Evolutionary conservation across 2,329 filamentous ascomycete species (phyloP).

Genomic region (Cephalotrichum gorgonifer): DNA sequence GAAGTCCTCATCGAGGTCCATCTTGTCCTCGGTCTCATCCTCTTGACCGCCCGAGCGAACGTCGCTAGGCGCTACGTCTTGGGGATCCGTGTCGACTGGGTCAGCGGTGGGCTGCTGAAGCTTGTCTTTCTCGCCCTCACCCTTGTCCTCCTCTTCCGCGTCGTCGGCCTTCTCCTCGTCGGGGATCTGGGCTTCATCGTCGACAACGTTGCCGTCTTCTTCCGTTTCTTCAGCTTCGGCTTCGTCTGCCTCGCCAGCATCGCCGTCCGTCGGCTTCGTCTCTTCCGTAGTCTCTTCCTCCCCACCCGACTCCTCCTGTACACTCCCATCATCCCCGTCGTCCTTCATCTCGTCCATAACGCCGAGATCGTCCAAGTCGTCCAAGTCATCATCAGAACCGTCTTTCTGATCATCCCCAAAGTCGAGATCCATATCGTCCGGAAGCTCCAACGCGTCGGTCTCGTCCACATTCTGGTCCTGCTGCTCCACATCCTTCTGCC

Average conservation of each 20-base stretch:
- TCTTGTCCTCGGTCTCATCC: slow-evolving; percentile 23
- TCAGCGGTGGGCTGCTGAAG: slow-evolving; percentile 21
- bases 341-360: slow-evolving; percentile 49
- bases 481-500: slow-evolving; percentile 45
- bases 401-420: slow-evolving; percentile 57
- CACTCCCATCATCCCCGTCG: slow-evolving; percentile 33
- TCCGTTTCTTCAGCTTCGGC: slow-evolving; percentile 14
- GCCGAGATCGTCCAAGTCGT: slow-evolving; percentile 48
- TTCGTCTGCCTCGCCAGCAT: slow-evolving; percentile 16
- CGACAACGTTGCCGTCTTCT: slow-evolving; percentile 2
- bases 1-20: slow-evolving; percentile 51
- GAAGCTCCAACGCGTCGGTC: slow-evolving; percentile 71
- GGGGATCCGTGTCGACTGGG: slow-evolving; percentile 40
- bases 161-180: slow-evolving; percentile 24
- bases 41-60: slow-evolving; percentile 44
- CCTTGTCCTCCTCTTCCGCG: slow-evolving; percentile 25
- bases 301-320: slow-evolving; percentile 37
- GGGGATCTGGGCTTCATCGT: slow-evolving; percentile 9
- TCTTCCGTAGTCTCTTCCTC: slow-evolving; percentile 42
- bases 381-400: slow-evolving; percentile 46
- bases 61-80: slow-evolving; percentile 55
- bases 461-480: slow-evolving; percentile 71
- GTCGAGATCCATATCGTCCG: slow-evolving; percentile 80
- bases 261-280: slow-evolving; percentile 37
- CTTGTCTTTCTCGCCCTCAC: slow-evolving; percentile 31